A percentile compares a stretch with the other conserved stretches of the same genome.
phyloP scores from a whole-genome alignment of 176 grass and related monocot genomes.

The Bromus sterilis region DNA sequence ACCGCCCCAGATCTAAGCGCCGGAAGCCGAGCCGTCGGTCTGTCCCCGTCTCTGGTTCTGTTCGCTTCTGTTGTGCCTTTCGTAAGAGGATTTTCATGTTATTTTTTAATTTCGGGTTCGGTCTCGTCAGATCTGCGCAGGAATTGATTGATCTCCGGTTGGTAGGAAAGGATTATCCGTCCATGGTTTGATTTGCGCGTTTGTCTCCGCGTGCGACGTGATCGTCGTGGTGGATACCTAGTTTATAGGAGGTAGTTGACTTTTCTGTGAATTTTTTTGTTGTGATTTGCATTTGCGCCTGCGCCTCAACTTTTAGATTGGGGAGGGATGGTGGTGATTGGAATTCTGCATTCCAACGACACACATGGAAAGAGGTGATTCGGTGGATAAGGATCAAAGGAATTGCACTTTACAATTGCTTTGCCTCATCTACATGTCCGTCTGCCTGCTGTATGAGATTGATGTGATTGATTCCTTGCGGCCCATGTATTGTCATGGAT shows the following conservation, averaged over 20 bases:
- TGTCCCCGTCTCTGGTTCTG: background rate
- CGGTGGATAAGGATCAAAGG: too few relatives aligned
- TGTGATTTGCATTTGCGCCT: too few relatives aligned
- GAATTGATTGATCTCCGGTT: background rate
- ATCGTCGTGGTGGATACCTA: background rate
- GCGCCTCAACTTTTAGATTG: too few relatives aligned
- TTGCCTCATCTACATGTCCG: too few relatives aligned
- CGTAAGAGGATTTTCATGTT: background rate
- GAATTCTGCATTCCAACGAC: too few relatives aligned
- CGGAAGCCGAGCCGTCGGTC: background rate
- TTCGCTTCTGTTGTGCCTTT: background rate
- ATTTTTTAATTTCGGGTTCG: background rate
- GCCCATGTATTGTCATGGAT: too few relatives aligned
- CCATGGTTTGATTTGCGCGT: background rate
- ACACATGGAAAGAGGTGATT: too few relatives aligned
- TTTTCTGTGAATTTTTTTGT: too few relatives aligned
- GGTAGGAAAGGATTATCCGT: background rate
- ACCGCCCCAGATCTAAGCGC: slow-evolving; percentile 13
- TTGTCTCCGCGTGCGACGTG: background rate
- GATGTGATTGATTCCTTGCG: too few relatives aligned
- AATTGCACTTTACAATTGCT: too few relatives aligned
- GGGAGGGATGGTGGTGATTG: too few relatives aligned
- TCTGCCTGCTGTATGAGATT: too few relatives aligned
- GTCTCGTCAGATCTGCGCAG: background rate
- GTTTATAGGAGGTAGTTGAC: background rate